These are phyloP conservation scores for Ceratobasidium sp. DNA, from an alignment of 1,284 basidiomycete species.

Conservation along the genomic window DNA sequence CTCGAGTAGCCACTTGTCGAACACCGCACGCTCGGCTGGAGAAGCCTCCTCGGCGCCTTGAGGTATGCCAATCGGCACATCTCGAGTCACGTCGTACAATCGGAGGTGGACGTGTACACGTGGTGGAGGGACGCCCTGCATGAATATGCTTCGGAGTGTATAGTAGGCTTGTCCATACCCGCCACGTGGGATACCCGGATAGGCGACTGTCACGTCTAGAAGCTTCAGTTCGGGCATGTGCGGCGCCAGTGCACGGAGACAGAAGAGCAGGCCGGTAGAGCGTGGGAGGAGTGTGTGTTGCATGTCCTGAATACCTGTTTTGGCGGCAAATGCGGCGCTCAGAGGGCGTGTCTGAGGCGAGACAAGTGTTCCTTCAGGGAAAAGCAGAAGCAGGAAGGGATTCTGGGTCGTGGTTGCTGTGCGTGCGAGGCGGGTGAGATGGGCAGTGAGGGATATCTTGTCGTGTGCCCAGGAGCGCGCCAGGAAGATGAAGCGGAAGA, in stretches of 20 bases:
- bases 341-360: constrained; percentile 82
- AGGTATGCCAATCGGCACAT: constrained; percentile 59
- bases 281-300: constrained; percentile 83
- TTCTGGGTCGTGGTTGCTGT: constrained; percentile 68
- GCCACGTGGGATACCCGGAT: constrained; percentile 79
- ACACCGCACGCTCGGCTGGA: constrained; percentile 69
- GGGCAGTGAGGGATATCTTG: constrained; percentile 64
- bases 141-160: constrained; percentile 88
- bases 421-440: constrained; percentile 64
- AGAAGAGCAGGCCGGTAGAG: constrained; percentile 89
- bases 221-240: constrained; percentile 79
- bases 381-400: constrained; percentile 84
- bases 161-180: constrained; percentile 86
- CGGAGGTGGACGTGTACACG: constrained; percentile 86
- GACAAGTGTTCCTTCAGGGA: constrained; percentile 92
- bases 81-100: constrained; percentile 68
- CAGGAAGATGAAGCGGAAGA: constrained; percentile 90
- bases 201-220: constrained; percentile 88
- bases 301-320: constrained; percentile 82
- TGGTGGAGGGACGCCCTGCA: constrained; percentile 83
- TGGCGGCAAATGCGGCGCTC: constrained; percentile 84
- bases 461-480: constrained; percentile 88
- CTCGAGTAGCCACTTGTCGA: constrained; percentile 83
- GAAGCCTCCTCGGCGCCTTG: constrained; percentile 65
- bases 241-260: constrained; percentile 79